Evolutionary conservation across 345 rosid genomes (phyloP).

Genomic region (Kandelia obovata): DNA sequence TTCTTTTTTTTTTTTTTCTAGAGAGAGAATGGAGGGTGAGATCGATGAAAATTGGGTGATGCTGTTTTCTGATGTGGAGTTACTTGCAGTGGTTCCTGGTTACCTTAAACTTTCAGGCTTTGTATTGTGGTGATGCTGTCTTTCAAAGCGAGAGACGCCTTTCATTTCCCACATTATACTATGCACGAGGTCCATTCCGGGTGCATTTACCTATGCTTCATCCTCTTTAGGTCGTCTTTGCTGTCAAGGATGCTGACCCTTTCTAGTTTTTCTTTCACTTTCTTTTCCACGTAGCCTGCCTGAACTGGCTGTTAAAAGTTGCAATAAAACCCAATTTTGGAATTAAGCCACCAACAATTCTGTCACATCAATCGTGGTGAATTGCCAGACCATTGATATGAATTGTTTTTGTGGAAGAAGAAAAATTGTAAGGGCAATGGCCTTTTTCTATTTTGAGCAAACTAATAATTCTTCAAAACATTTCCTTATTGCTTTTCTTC

Average conservation of each 20-base stretch:
- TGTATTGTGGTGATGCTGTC: slow-evolving; percentile 16
- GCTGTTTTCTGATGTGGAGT: slow-evolving; percentile 20
- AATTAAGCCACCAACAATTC: slow-evolving; percentile 8
- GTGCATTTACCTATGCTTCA: slow-evolving; percentile 14
- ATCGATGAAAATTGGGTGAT: slow-evolving; percentile 13
- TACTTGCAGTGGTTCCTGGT: slow-evolving; percentile 22
- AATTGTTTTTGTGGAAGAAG: background rate
- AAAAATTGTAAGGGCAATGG: no score
- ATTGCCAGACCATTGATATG: background rate
- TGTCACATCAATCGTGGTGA: background rate
- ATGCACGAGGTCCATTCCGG: background rate
- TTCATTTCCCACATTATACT: slow-evolving; percentile 7
- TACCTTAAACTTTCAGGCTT: slow-evolving; percentile 27
- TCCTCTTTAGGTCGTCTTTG: slow-evolving; percentile 20
- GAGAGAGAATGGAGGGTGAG: slow-evolving; percentile 16
- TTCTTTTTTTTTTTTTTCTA: background rate
- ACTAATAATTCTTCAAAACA: no score
- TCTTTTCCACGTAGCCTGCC: slow-evolving; percentile 5
- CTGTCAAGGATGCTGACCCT: slow-evolving; percentile 1
- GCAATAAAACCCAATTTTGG: slow-evolving; percentile 9
- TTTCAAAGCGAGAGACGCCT: slow-evolving; percentile 16
- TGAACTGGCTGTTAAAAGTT: slow-evolving; percentile 5
- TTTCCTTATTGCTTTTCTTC: no score
- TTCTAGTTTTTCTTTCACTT: background rate
- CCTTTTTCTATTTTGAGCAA: no score